Base-by-base conservation (phyloP, 169 alveolate genomes). In the Babesia caballi region DNA sequence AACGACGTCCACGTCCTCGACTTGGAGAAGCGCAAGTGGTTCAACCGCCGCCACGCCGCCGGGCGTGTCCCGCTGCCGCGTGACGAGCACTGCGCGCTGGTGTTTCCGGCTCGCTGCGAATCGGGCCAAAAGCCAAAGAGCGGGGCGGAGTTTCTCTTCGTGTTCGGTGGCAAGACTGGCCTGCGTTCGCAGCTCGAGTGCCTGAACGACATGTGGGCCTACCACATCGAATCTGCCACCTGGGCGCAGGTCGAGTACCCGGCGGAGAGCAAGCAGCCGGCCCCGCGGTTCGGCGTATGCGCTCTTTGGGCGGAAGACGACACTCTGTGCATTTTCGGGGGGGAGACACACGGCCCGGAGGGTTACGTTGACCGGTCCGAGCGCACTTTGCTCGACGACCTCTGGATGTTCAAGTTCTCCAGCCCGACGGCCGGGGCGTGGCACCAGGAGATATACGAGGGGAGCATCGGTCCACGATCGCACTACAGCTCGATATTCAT, bases 191-290 rank as follows among this genome's bases (percentile, higher is more conserved):
- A 70, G 71, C 71, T 69, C 65, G 56, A 65, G 61, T 83, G 88
- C 47, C 71, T 91, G 57, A 92, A 93, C 59, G 97, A 93, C 66
- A 83, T 93, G 90, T 93, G 97, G 97, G 90, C 93, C 1, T 88
- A 85, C 65, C 86, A 90, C 56, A 63, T 91, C 36, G 82, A 87
- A 47, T 30, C 67, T 49, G 85, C 88, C 68, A 85, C 91, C 53
- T 93, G 97, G 97, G 77, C 84, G 25, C 91, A 83, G 59, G 92
- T 93, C 32, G 94, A 92, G 61, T 47, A 32, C 61, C 89, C 84
- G 32, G 53, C 91, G 17, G 82, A 85, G 28, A 82, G 83, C n/a
- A 89, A 76, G 30, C 74, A 66, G 19, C 97, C 97, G 12, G 74
- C 83, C 28, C 95, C 95, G 3, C 87, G 97, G 35, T 92, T 88